A percentile compares a stretch with the other conserved stretches of the same genome.
Evolutionary conservation across 352 stramenopile genomes (phyloP).

Genomic region (Phytopythium ostracodes): DNA sequence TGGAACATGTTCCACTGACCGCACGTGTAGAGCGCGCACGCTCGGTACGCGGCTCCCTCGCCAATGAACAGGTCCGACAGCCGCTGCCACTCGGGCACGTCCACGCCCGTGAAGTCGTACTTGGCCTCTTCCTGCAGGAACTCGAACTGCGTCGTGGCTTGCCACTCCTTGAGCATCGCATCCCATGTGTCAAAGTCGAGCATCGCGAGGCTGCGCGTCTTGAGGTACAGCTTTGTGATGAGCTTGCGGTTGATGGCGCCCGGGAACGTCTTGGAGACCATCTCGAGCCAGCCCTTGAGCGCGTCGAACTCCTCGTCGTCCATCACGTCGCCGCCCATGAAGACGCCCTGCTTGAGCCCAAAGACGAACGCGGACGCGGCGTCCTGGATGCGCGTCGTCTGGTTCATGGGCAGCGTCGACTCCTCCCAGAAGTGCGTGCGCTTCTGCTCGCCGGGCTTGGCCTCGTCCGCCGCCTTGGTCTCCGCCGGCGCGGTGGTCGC

Average conservation of each 20-base stretch:
- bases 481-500: not conserved
- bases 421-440: constrained; percentile 67
- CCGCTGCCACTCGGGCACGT: constrained; percentile 63
- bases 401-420: constrained; percentile 66
- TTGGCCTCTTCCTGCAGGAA: constrained; percentile 58
- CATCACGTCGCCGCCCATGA: constrained; percentile 72
- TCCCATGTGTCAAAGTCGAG: constrained; percentile 76
- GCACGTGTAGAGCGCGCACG: constrained; percentile 77
- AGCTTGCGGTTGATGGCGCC: constrained; percentile 69
- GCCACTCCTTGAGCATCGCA: constrained; percentile 55
- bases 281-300: constrained; percentile 70
- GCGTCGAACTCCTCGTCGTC: constrained; percentile 74
- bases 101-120: constrained; percentile 40
- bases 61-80: constrained; percentile 61
- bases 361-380: constrained; percentile 78
- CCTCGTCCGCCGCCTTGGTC: constrained; percentile 8
- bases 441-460: constrained; percentile 30
- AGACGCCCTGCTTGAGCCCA: constrained; percentile 68
- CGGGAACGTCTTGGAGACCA: constrained; percentile 71
- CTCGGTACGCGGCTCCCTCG: constrained; percentile 56
- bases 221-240: constrained; percentile 42
- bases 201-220: constrained; percentile 44
- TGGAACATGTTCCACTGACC: constrained; percentile 88
- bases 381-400: constrained; percentile 73
- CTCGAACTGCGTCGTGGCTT: constrained; percentile 35